These are phyloP conservation scores for Citrus australasica DNA, from an alignment of 345 rosid genomes.

Conservation along the genomic window DNA sequence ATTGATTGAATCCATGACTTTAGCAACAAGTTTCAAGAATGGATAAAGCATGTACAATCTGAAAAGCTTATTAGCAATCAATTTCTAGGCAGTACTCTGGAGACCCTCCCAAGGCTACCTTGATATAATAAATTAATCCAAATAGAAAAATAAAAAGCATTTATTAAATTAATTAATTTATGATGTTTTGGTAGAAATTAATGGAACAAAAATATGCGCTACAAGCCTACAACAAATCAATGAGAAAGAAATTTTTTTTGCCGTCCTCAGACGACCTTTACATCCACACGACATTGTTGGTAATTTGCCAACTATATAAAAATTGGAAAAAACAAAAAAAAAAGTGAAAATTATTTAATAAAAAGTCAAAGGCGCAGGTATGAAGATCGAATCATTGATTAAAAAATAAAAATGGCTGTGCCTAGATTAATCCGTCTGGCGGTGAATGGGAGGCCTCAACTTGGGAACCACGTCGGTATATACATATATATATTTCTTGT, in stretches of 20 bases:
- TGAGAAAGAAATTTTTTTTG: no score
- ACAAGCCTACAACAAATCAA: background rate
- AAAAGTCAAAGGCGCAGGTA: background rate
- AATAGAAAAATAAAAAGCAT: background rate
- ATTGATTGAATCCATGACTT: background rate
- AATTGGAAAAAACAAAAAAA: background rate
- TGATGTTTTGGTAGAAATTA: background rate
- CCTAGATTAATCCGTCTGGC: background rate
- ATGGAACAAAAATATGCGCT: background rate
- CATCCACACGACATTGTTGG: background rate
- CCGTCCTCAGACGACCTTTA: no score
- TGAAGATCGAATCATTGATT: background rate
- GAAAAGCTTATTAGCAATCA: background rate
- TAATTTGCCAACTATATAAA: background rate
- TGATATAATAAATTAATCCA: background rate
- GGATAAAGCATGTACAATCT: background rate
- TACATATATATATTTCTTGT: background rate
- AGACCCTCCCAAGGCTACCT: background rate
- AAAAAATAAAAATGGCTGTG: background rate
- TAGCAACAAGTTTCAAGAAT: background rate
- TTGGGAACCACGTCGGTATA: conserved; percentile 16
- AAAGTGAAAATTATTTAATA: background rate
- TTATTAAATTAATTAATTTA: background rate
- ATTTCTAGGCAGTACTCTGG: background rate
- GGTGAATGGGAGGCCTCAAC: conserved; percentile 28